Conservation (phyloP, 2,329 filamentous ascomycete species). For the Claviceps sp. region DNA sequence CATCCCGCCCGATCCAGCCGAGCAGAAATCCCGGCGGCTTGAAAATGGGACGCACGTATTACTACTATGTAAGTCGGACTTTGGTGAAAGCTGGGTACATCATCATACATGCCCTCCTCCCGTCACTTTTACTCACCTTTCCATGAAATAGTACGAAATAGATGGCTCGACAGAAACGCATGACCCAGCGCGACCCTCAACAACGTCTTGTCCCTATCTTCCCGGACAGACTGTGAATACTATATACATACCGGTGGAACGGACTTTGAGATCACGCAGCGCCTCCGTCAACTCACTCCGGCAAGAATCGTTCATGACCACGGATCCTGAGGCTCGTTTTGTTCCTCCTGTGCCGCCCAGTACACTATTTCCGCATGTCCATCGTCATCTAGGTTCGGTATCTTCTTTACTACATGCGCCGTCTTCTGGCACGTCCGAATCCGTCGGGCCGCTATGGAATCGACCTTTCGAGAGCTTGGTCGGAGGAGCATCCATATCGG, state of each 20-base stretch:
- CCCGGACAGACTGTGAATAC: conserved; percentile 83
- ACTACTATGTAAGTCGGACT: conserved; percentile 73
- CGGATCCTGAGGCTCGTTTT: conserved; percentile 68
- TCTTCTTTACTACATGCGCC: conserved; percentile 17
- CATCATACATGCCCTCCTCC: neutral
- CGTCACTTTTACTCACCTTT: neutral
- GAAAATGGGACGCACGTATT: conserved; percentile 87
- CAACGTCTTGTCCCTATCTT: conserved; percentile 69
- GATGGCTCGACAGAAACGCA: conserved; percentile 66
- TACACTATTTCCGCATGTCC: conserved; percentile 8
- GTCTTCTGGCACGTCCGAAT: conserved; percentile 34
- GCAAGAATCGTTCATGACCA: conserved; percentile 51
- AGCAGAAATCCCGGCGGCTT: conserved; percentile 57
- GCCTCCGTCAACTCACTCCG: conserved; percentile 50
- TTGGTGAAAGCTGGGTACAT: too few relatives aligned
- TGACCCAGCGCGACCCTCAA: conserved; percentile 59
- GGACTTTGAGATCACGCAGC: conserved; percentile 44
- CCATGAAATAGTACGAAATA: conserved; percentile 56
- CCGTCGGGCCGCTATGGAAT: conserved; percentile 36
- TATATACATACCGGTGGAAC: conserved; percentile 64
- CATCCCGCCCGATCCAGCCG: conserved; percentile 27
- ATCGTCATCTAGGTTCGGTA: conserved; percentile 18
- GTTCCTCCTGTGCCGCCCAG: conserved; percentile 48
- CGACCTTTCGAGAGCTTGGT: conserved; percentile 35
- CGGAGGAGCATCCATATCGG: conserved; percentile 3